phyloP scores from a whole-genome alignment of 139 green algal species.

The Volvox africanus region DNA sequence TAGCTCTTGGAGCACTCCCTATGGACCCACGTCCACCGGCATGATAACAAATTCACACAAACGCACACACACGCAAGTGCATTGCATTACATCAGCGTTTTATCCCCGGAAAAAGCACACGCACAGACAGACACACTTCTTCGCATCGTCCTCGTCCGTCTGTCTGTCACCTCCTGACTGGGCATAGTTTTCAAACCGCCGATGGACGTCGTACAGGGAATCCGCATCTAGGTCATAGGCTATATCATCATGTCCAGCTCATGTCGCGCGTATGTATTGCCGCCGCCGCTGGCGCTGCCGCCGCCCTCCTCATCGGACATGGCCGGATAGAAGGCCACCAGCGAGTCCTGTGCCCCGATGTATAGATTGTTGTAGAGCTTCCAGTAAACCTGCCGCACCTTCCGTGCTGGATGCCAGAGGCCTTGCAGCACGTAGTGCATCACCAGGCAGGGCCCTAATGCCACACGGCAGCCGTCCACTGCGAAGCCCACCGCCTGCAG shows the following conservation, averaged over 20 bases:
- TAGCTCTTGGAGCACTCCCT: no score
- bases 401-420: conserved; percentile 95
- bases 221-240: neutral
- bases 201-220: no score
- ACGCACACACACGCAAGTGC: no score
- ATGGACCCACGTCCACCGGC: no score
- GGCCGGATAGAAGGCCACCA: conserved; percentile 87
- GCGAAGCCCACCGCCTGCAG: conserved; percentile 90
- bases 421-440: conserved; percentile 94
- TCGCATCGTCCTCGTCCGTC: no score
- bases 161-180: no score
- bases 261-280: conserved; percentile 89
- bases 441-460: conserved; percentile 88
- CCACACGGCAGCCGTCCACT: conserved; percentile 92
- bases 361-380: conserved; percentile 99
- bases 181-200: no score
- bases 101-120: no score
- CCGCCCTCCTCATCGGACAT: conserved; percentile 75
- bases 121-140: no score
- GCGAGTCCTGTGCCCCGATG: conserved; percentile 91
- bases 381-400: conserved; percentile 97
- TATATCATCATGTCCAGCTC: conserved; percentile 96
- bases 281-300: conserved; percentile 48
- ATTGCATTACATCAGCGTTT: no score
- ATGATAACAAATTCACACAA: no score